Percentiles rank a stretch among this genome's conserved stretches.
Conservation (phyloP, 2,329 filamentous ascomycete species). For the Sarocladiaceae sp. region DNA sequence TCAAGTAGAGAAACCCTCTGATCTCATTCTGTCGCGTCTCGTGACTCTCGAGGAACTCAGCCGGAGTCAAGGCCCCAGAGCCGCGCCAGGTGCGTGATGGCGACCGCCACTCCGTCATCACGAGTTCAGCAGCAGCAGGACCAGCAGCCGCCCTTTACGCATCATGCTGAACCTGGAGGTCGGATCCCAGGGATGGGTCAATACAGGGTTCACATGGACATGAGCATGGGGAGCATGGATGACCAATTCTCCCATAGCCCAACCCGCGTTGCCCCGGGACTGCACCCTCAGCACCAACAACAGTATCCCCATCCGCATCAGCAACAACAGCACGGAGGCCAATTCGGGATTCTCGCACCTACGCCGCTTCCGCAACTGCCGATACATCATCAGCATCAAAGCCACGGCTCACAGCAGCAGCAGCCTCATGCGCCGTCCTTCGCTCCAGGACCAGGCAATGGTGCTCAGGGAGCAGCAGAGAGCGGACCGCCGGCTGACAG, state of each 20-base stretch:
- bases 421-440: background rate
- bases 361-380: conserved; percentile 12
- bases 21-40: too few relatives aligned
- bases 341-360: conserved; percentile 41
- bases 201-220: conserved; percentile 11
- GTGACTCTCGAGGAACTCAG: too few relatives aligned
- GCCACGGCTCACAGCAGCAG: conserved; percentile 2
- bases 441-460: background rate
- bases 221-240: background rate
- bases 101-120: conserved; percentile 1
- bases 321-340: conserved; percentile 23
- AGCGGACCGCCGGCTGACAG: background rate
- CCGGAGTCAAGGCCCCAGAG: too few relatives aligned
- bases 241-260: background rate
- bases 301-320: conserved; percentile 14
- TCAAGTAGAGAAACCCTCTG: too few relatives aligned
- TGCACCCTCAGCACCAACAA: conserved; percentile 12
- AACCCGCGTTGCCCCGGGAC: too few relatives aligned
- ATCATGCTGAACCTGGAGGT: background rate
- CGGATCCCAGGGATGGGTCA: conserved; percentile 1
- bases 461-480: background rate
- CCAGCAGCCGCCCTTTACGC: conserved; percentile 4
- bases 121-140: conserved; percentile 1
- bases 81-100: conserved; percentile 7
- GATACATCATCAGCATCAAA: too few relatives aligned